Percentiles rank a stretch among this genome's conserved stretches.
Conservation (phyloP, 805 yeast genomes). For the Hanseniaspora meyeri region DNA sequence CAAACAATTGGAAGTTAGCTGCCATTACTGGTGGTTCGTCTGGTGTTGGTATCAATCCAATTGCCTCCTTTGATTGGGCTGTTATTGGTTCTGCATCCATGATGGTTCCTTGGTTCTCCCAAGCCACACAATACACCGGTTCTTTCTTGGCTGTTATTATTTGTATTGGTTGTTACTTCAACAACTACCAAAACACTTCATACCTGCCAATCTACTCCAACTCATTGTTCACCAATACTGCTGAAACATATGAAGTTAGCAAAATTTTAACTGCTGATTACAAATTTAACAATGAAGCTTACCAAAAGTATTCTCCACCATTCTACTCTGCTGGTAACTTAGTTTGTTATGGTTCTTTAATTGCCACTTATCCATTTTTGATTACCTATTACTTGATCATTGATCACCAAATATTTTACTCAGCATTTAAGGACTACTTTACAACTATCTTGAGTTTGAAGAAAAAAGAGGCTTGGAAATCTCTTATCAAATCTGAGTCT, state of each 20-base stretch:
- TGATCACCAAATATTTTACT: slow-evolving; percentile 33
- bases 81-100: slow-evolving; percentile 26
- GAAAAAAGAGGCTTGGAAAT: slow-evolving; percentile 16
- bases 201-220: slow-evolving; percentile 47
- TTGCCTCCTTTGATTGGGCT: slow-evolving; percentile 45
- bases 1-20: slow-evolving; percentile 37
- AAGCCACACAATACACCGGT: slow-evolving; percentile 27
- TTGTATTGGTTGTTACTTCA: slow-evolving; percentile 32
- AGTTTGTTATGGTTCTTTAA: slow-evolving; percentile 45
- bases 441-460: slow-evolving; percentile 14
- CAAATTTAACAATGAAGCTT: slow-evolving; percentile 34
- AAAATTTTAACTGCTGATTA: slow-evolving; percentile 35
- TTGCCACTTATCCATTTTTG: slow-evolving; percentile 45
- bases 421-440: slow-evolving; percentile 27
- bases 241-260: slow-evolving; percentile 34
- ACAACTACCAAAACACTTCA: slow-evolving; percentile 46
- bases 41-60: slow-evolving; percentile 45
- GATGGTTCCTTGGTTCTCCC: slow-evolving; percentile 37
- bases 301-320: slow-evolving; percentile 49
- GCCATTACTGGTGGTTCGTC: slow-evolving; percentile 40
- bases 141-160: slow-evolving; percentile 25
- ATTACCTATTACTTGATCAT: slow-evolving; percentile 37
- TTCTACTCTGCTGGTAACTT: slow-evolving; percentile 52
- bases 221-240: slow-evolving; percentile 39
- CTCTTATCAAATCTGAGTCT: slow-evolving; percentile 27